Conservation (phyloP, 306 rosid genomes). For the Fragaria vesca region DNA sequence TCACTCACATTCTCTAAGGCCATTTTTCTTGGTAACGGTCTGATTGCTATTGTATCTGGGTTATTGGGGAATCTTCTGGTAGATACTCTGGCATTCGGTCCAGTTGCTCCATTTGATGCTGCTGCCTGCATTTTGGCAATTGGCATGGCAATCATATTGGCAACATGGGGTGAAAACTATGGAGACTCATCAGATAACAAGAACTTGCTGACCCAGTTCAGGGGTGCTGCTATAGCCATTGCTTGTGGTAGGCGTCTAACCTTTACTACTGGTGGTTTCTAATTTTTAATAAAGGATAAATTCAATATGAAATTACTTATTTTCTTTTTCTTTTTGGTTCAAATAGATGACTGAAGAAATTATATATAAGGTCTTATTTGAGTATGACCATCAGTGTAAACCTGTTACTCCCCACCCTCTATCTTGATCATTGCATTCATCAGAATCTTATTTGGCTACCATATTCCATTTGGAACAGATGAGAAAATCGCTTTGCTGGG, state of each 20-base stretch:
- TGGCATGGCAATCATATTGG: conserved; percentile 82
- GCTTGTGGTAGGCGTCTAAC: conserved; percentile 68
- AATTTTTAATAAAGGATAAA: neutral
- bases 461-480: conserved; percentile 34
- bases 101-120: conserved; percentile 97
- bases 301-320: neutral
- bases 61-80: conserved; percentile 91
- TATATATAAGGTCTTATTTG: neutral
- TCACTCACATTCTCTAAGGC: conserved; percentile 91
- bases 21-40: conserved; percentile 92
- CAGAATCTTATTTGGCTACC: neutral
- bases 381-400: neutral
- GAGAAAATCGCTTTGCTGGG: conserved; percentile 94
- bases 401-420: neutral
- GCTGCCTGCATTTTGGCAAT: conserved; percentile 94
- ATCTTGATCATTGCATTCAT: neutral
- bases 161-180: conserved; percentile 83
- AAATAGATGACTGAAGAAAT: neutral
- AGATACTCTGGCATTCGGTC: conserved; percentile 77
- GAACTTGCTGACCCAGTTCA: conserved; percentile 82
- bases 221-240: conserved; percentile 86
- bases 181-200: conserved; percentile 85
- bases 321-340: neutral
- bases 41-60: conserved; percentile 81
- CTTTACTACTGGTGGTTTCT: neutral